These are phyloP conservation scores for Medicago ruthenica DNA, from an alignment of 306 rosid genomes.

Conservation along the genomic window DNA sequence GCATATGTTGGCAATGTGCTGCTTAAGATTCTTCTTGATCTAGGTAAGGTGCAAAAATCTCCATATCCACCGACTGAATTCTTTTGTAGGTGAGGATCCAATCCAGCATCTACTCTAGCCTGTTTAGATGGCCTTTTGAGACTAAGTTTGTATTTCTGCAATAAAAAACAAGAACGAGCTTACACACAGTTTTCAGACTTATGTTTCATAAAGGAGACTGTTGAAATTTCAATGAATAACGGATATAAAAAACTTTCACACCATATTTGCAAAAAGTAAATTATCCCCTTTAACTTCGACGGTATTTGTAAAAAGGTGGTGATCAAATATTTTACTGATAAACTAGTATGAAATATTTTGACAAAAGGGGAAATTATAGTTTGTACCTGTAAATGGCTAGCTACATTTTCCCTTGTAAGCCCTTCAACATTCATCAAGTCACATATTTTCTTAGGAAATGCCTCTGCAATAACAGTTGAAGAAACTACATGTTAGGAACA, in stretches of 20 bases:
- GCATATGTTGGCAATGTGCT: conserved; percentile 55
- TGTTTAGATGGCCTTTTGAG: conserved; percentile 61
- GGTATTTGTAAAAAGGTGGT: no score
- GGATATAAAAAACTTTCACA: neutral
- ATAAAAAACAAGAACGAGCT: conserved; percentile 32
- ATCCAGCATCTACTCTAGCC: conserved; percentile 48
- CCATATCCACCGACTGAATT: conserved; percentile 57
- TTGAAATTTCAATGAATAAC: neutral
- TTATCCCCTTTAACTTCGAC: no score
- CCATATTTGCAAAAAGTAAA: no score
- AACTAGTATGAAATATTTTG: neutral
- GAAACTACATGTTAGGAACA: conserved; percentile 34
- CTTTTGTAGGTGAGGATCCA: conserved; percentile 56
- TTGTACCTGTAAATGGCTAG: conserved; percentile 88
- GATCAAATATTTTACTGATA: no score
- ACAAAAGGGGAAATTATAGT: conserved; percentile 33
- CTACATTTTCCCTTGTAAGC: conserved; percentile 88
- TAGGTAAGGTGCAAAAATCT: conserved; percentile 53
- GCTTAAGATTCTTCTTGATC: conserved; percentile 54
- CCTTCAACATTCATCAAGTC: conserved; percentile 90
- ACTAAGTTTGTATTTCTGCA: conserved; percentile 75
- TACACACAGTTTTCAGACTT: neutral
- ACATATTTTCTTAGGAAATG: conserved; percentile 84
- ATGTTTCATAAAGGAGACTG: neutral
- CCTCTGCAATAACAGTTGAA: conserved; percentile 61